Percentiles rank a stretch among this genome's conserved stretches.
These are phyloP conservation scores for Hygrophila difformis DNA, from an alignment of 257 asterid species.

Conservation along the genomic window DNA sequence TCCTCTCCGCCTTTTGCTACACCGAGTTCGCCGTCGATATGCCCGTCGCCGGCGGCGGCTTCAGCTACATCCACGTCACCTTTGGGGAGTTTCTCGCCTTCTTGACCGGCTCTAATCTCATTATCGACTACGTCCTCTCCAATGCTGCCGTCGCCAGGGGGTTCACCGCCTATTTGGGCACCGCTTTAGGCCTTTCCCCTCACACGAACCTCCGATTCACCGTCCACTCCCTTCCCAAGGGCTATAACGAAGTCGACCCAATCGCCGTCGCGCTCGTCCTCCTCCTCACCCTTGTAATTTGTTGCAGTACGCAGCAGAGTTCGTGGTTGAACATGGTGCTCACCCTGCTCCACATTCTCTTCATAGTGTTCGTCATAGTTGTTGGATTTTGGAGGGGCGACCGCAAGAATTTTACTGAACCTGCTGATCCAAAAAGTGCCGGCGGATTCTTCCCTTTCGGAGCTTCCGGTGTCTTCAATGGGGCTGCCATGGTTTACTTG, in stretches of 20 bases:
- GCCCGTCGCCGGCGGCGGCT: slow-evolving; percentile 68
- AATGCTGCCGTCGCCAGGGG: slow-evolving; percentile 84
- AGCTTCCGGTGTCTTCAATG: slow-evolving; percentile 47
- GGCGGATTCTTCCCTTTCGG: slow-evolving; percentile 45
- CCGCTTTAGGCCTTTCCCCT: too few species aligned
- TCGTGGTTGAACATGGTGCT: slow-evolving; percentile 51
- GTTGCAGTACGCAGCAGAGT: slow-evolving; percentile 48
- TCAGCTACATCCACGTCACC: slow-evolving; percentile 71
- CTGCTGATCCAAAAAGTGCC: too few species aligned
- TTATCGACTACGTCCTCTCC: slow-evolving; percentile 63
- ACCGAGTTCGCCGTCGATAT: slow-evolving; percentile 82
- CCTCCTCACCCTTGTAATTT: too few species aligned
- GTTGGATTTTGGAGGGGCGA: slow-evolving; percentile 41
- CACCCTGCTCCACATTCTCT: slow-evolving; percentile 37
- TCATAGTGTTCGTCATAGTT: slow-evolving; percentile 42
- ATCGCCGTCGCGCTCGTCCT: slow-evolving; percentile 50
- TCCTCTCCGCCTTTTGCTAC: slow-evolving; percentile 81
- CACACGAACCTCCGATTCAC: slow-evolving; percentile 23
- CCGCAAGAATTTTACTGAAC: slow-evolving; percentile 27
- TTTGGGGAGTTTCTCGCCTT: slow-evolving; percentile 83
- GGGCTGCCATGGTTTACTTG: slow-evolving; percentile 51
- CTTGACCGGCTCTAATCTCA: slow-evolving; percentile 71
- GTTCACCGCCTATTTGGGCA: slow-evolving; percentile 86
- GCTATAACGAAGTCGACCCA: slow-evolving; percentile 66
- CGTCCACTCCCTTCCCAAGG: slow-evolving; percentile 26